Percentiles rank a stretch among this genome's conserved stretches.
Evolutionary conservation across 2,329 filamentous ascomycete species (phyloP).

Genomic region (Cadophora luteo-olivacea): DNA sequence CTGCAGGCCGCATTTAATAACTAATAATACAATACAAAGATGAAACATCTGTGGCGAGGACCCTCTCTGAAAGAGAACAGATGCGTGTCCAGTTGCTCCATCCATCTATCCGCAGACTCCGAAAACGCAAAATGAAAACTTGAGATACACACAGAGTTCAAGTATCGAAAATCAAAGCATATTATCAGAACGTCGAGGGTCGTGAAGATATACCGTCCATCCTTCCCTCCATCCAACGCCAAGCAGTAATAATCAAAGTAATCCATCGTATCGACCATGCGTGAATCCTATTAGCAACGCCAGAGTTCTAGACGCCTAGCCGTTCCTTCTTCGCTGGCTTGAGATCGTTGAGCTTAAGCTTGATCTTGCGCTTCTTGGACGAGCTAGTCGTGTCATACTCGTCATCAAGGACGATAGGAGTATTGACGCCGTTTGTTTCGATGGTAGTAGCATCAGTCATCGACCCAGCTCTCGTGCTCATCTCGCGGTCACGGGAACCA

Average conservation of each 20-base stretch:
- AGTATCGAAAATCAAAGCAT: not conserved
- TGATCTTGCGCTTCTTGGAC: conserved; percentile 31
- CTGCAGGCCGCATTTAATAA: not conserved
- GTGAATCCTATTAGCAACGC: not conserved
- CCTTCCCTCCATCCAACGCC: not conserved
- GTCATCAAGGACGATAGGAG: conserved; percentile 34
- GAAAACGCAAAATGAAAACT: not conserved
- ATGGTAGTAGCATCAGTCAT: conserved; percentile 46
- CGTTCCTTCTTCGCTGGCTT: conserved; percentile 21
- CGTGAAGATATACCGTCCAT: not conserved
- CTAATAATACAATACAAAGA: conserved; percentile 5
- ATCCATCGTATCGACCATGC: too few species aligned
- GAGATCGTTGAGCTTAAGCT: conserved; percentile 1
- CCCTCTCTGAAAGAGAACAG: not conserved
- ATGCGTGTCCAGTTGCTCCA: not conserved
- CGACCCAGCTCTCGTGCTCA: conserved; percentile 30
- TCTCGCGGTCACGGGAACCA: conserved; percentile 19
- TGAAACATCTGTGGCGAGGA: not conserved
- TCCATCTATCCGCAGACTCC: not conserved
- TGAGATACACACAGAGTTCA: not conserved
- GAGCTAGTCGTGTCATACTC: conserved; percentile 28
- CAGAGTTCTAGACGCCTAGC: conserved; percentile 1
- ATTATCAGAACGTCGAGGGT: not conserved
- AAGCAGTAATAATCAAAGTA: not conserved
- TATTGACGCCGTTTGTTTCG: conserved; percentile 41